Conservation (phyloP, 257 asterid genomes). For the Rhazya stricta region DNA sequence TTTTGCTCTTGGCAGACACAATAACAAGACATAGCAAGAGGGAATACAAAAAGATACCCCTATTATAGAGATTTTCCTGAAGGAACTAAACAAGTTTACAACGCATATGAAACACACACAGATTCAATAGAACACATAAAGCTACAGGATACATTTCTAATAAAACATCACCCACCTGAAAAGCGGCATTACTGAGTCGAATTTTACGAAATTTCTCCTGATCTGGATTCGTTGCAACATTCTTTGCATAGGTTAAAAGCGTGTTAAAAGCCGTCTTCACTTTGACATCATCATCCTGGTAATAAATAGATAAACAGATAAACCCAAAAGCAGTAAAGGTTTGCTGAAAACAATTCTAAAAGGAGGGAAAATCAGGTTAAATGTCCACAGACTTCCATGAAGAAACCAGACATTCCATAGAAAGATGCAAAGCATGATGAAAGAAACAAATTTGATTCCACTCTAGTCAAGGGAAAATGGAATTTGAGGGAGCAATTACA, state of each 20-base stretch:
- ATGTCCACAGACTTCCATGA: not conserved
- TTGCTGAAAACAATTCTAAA: not conserved
- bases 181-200: conserved; percentile 70
- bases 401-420: not conserved
- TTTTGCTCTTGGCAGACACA: not conserved
- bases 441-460: no score
- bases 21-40: not conserved
- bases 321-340: conserved; percentile 18
- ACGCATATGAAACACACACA: not conserved
- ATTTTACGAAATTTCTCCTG: conserved; percentile 96
- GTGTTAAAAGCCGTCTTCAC: conserved; percentile 95
- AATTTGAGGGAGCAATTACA: no score
- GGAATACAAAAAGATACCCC: not conserved
- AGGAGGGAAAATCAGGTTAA: not conserved
- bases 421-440: not conserved
- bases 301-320: no score
- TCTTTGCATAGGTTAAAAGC: conserved; percentile 75
- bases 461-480: no score
- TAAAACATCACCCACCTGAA: conserved; percentile 56
- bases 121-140: not conserved
- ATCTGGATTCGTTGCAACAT: conserved; percentile 80
- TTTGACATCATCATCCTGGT: conserved; percentile 77
- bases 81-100: not conserved
- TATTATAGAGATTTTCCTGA: not conserved
- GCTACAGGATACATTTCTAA: not conserved